Base-by-base conservation (phyloP, 352 stramenopile genomes). In the Phytophthora agathidicida region DNA sequence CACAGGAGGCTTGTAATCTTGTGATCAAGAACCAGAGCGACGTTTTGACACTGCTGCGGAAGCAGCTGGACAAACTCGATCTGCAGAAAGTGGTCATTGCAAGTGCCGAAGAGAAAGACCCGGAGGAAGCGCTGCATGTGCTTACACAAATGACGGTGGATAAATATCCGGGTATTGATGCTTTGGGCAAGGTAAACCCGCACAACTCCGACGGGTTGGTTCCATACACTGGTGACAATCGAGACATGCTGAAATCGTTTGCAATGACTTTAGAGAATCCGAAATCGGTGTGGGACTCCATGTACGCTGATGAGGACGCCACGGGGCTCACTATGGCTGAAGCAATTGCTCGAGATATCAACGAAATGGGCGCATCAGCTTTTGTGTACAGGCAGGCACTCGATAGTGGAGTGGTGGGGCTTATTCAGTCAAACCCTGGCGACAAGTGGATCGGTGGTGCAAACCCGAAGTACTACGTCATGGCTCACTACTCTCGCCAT, bases 331-430 rank as follows among this genome's bases (percentile, higher is more conserved):
- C 47, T 27, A 67, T 85, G 55, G 68, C 60, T 7, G 58, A 80
- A 51, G 68, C 60, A 0, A 78, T 82, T 31, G 69, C 53, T 2
- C 60, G 69, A 22, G 72, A 82, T 32, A 73, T 82, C 35, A 79
- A 82, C 50, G 69, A 77, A 26, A 68, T 80, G 52, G 42, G 59
- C 5, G 65, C 68, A 4, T 68, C 65, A 20, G 72, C 65, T 5
- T 84, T 82, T 37, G 69, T 85, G n/a, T 83, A 80, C 57, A 74
- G 67, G 54, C 66, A 85, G 52, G 69, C 48, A 9, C 58, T 80
- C 5, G 69, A 82, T 51, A 74, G 62, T 27, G 69, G 60, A 22
- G 68, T 63, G 4, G 71, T 71, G 54, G 72, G 70, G 1, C 53
- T 84, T 6, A 36, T 84, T 22, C 71, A 81, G 49, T 76, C 75